Conservation (phyloP, 495 filamentous ascomycete genomes). For the Neurospora sp. region DNA sequence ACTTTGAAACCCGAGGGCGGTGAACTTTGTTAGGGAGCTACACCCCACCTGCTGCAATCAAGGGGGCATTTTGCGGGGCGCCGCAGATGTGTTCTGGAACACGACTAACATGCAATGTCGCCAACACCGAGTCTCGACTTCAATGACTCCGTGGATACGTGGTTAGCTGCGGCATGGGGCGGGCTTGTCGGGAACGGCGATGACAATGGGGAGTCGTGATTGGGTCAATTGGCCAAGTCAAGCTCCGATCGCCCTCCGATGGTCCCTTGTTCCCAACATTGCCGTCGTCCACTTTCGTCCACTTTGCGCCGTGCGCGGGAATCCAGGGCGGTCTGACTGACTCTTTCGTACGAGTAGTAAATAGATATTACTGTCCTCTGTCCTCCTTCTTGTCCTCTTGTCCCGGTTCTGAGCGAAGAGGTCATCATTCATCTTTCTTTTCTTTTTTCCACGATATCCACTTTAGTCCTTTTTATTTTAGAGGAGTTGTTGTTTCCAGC, state of each 20-base stretch:
- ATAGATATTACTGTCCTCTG: neutral
- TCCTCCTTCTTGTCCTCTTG: neutral
- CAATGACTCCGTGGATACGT: neutral
- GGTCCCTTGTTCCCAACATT: neutral
- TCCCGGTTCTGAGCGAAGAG: neutral
- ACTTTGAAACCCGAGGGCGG: neutral
- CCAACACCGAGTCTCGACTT: neutral
- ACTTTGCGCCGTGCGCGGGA: neutral
- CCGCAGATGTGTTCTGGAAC: neutral
- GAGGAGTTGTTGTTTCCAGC: neutral
- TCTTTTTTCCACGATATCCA: neutral
- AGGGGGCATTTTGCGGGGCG: neutral
- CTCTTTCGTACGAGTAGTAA: neutral
- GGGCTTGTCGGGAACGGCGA: neutral
- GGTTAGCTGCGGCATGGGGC: neutral
- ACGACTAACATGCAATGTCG: neutral
- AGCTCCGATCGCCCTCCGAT: conserved; percentile 27
- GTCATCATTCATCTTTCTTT: neutral
- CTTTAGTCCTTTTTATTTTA: neutral
- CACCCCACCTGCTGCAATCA: neutral
- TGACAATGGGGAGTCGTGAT: conserved; percentile 9
- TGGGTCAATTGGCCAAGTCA: conserved; percentile 12
- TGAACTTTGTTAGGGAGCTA: neutral
- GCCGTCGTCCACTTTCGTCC: neutral
- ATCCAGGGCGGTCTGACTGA: neutral